phyloP scores from a whole-genome alignment of 345 rosid genomes.

The Gossypium turneri region DNA sequence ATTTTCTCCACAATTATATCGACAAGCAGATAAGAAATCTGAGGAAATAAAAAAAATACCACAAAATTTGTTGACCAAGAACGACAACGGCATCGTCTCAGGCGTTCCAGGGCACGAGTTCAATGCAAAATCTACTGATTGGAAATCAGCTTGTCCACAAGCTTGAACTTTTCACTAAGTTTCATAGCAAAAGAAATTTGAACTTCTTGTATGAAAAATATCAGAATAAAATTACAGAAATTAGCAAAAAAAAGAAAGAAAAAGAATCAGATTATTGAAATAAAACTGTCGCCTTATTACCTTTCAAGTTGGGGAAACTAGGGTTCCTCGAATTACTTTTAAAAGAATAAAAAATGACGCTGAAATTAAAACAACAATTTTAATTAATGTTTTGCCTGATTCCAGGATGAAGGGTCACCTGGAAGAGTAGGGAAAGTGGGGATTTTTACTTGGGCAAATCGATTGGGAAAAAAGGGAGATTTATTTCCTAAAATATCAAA shows the following conservation, averaged over 20 bases:
- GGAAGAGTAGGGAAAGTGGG: slow-evolving; percentile 2
- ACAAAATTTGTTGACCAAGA: slow-evolving; percentile 2
- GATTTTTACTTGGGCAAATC: neutral
- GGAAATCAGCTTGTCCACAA: neutral
- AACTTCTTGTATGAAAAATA: neutral
- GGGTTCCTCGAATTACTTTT: neutral
- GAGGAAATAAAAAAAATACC: neutral
- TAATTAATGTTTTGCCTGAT: neutral
- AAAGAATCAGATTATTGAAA: neutral
- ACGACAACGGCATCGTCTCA: neutral
- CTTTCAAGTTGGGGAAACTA: slow-evolving; percentile 11
- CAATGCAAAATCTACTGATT: neutral
- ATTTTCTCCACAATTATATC: neutral
- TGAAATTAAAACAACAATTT: neutral
- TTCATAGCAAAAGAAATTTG: neutral
- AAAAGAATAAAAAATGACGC: neutral
- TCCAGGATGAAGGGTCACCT: neutral
- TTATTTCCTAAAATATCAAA: neutral
- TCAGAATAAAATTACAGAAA: neutral
- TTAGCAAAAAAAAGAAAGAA: neutral
- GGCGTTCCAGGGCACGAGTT: neutral
- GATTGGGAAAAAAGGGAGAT: neutral
- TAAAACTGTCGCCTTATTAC: neutral
- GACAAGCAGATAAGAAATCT: neutral
- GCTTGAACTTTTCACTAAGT: neutral